phyloP scores from a whole-genome alignment of 208 protist genomes.

The Leishmania guyanensis region DNA sequence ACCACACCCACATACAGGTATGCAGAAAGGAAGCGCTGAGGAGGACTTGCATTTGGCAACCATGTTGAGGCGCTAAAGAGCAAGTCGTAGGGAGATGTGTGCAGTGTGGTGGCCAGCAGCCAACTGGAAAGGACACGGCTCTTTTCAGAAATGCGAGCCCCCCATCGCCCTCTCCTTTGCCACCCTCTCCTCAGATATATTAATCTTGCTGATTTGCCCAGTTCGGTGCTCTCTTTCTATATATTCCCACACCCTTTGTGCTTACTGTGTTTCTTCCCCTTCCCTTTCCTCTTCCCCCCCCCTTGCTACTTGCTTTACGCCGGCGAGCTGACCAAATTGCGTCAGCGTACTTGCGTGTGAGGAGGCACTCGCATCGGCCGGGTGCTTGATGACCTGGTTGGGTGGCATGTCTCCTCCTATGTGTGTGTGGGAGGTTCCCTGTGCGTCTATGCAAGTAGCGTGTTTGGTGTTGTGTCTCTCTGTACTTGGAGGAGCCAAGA shows the following conservation, averaged over 20 bases:
- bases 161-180: neutral
- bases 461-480: neutral
- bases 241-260: neutral
- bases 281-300: neutral
- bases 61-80: neutral
- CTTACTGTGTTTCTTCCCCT: neutral
- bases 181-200: neutral
- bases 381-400: neutral
- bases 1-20: neutral
- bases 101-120: neutral
- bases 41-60: neutral
- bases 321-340: neutral
- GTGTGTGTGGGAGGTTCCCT: neutral
- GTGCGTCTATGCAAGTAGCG: neutral
- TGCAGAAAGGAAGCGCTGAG: neutral
- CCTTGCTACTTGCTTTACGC: neutral
- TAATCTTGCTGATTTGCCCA: neutral
- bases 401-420: neutral
- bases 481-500: neutral
- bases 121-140: neutral
- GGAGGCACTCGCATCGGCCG: neutral
- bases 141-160: neutral
- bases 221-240: neutral
- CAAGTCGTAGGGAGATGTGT: neutral
- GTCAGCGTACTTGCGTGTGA: neutral